Evolutionary conservation across 257 asterid genomes (phyloP), one percentile per base, ranked within the genome.

Genomic region (Petunia axillaris): DNA sequence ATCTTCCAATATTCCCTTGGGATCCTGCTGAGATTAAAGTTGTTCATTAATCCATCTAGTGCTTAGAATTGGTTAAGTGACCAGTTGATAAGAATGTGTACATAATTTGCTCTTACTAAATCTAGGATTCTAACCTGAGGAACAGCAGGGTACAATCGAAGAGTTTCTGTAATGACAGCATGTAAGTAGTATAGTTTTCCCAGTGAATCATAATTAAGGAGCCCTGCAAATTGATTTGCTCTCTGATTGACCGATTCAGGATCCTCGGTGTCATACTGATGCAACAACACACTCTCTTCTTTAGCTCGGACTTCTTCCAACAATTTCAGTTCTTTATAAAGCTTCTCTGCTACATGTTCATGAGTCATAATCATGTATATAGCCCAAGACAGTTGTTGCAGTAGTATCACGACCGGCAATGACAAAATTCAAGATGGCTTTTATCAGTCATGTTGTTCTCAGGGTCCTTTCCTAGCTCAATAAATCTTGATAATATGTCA

Each of bases 371-470:
- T 79, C 97, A 93, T 92, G 89, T 92, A 90, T 55, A 90, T 85
- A 38, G 97, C 98, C 98, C 98, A 95, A 4, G 97, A 82, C 11
- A 96, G 99, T 94, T 3, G 99, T 86, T 16, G 97, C 98, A 10
- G 97, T 96, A 1, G 99, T 94, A 81, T 96, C 98, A 1, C 98
- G 94, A 4, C 99, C 98, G 8, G 98, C 98, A 1, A 96, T 94
- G 25, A 96, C 99, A 77, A 96, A 96, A 86, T 96, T 96, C 44
- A 94, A 86, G 63, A 94, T 93, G 92, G 92, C 97, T 92, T 73
- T 96, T 92, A 82, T 92, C 97, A 0, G 87, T 85, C 93, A 94
- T 89, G 50, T 90, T 83, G 87, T 65, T 96, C 58, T 89, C 94
- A 0, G 94, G 97, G 83, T 94, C 95, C 80, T 87, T 91, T 64